Conservation (phyloP, 352 stramenopile species). For the Stephanocyclus meneghinianus region DNA sequence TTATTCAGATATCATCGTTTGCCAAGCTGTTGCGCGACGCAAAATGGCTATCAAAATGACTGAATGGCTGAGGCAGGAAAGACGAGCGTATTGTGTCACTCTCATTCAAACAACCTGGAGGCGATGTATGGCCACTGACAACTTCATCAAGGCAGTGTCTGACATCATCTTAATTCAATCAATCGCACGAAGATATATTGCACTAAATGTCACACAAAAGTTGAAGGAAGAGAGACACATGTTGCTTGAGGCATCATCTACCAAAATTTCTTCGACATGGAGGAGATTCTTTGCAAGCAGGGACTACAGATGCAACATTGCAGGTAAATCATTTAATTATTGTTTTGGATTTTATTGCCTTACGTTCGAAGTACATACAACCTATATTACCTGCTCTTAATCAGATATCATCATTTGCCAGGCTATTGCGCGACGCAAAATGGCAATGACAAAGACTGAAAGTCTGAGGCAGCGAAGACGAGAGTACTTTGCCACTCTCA, state of each 20-base stretch:
- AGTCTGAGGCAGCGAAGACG: neutral
- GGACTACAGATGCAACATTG: neutral
- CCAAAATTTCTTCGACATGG: neutral
- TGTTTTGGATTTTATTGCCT: too few species aligned
- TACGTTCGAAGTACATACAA: too few species aligned
- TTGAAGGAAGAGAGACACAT: neutral
- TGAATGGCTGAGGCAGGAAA: neutral
- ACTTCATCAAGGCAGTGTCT: neutral
- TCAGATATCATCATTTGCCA: too few species aligned
- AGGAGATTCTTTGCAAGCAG: neutral
- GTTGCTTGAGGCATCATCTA: neutral
- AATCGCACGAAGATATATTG: neutral
- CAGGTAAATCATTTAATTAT: neutral
- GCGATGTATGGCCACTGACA: neutral
- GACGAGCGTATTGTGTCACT: neutral
- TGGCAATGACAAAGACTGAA: neutral
- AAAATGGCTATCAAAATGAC: neutral
- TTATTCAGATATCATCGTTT: too few species aligned
- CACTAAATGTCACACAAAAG: neutral
- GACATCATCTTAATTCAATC: neutral
- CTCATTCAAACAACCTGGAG: slow-evolving; percentile 5
- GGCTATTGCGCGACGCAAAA: neutral
- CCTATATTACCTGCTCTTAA: too few species aligned
- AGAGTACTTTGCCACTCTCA: neutral
- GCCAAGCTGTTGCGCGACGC: neutral